Conservation (phyloP, 805 yeast genomes). For the Tetrapisispora pingtungensis region DNA sequence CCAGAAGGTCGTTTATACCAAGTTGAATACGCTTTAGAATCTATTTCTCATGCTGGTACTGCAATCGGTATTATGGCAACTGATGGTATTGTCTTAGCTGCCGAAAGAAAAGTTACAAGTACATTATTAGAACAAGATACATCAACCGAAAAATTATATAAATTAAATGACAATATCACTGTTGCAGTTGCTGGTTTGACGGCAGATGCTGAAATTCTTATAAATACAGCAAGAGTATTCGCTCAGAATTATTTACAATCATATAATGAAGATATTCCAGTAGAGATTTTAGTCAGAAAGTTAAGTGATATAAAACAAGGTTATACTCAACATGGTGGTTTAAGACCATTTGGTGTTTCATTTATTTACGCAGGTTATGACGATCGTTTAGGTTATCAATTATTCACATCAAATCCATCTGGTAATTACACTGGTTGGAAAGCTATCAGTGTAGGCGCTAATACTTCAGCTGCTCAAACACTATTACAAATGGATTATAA, state of each 20-base stretch:
- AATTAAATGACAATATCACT: conserved; percentile 68
- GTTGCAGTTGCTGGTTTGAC: conserved; percentile 98
- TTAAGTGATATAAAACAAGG: conserved; percentile 94
- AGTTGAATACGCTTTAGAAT: conserved; percentile 94
- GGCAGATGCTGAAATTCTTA: conserved; percentile 88
- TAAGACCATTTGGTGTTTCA: conserved; percentile 96
- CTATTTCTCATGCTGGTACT: conserved; percentile 95
- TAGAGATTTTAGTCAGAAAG: conserved; percentile 77
- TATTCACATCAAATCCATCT: conserved; percentile 91
- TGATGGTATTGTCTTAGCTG: conserved; percentile 89
- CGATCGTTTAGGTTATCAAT: conserved; percentile 78
- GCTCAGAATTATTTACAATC: conserved; percentile 81
- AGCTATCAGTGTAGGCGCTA: conserved; percentile 95
- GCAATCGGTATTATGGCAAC: conserved; percentile 86
- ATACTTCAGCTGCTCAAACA: conserved; percentile 93
- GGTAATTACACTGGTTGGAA: conserved; percentile 99
- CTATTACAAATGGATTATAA: conserved; percentile 89
- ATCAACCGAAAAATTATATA: conserved; percentile 84
- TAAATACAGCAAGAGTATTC: conserved; percentile 71
- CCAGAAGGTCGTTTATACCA: conserved; percentile 98
- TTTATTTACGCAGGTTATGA: conserved; percentile 95
- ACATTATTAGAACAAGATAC: conserved; percentile 90
- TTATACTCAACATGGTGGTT: conserved; percentile 96
- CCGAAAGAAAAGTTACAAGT: conserved; percentile 91
- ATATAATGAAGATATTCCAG: conserved; percentile 89